A percentile compares a stretch with the other conserved stretches of the same genome.
Evolutionary conservation across 176 grass and related monocot species (phyloP).

Genomic region (Otatea glauca): DNA sequence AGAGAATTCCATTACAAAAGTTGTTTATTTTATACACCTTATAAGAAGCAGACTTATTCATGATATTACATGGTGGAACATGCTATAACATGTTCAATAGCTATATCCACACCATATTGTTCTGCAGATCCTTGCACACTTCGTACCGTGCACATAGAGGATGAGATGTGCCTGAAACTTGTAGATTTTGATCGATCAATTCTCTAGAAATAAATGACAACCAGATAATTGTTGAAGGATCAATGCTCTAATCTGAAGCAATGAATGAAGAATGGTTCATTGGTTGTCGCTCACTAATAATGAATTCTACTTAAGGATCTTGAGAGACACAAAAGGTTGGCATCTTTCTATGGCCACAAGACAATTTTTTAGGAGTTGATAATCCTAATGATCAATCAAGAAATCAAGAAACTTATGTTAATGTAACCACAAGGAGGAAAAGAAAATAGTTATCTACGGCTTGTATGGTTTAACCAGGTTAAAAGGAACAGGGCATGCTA

Average conservation of each 20-base stretch:
- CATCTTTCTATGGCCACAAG: neutral
- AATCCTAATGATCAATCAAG: neutral
- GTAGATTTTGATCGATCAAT: neutral
- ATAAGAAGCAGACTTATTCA: conserved; percentile 32
- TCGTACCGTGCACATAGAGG: neutral
- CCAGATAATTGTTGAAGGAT: neutral
- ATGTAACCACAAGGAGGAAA: neutral
- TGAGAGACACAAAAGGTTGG: neutral
- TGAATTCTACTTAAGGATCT: neutral
- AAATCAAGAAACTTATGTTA: neutral
- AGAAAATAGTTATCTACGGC: neutral
- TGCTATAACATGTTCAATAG: neutral
- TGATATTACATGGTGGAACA: conserved; percentile 39
- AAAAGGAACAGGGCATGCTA: neutral
- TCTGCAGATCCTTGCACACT: neutral
- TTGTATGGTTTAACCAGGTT: neutral
- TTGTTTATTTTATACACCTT: conserved; percentile 12
- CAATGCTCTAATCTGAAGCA: neutral
- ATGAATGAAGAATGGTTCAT: neutral
- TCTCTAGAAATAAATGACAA: neutral
- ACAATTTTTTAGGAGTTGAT: neutral
- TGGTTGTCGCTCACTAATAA: neutral
- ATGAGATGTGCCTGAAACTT: conserved; percentile 35
- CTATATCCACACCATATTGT: conserved; percentile 13
- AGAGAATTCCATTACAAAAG: neutral